Evolutionary conservation across 2,329 filamentous ascomycete species (phyloP).

Genomic region (Hypoxylon sp.): DNA sequence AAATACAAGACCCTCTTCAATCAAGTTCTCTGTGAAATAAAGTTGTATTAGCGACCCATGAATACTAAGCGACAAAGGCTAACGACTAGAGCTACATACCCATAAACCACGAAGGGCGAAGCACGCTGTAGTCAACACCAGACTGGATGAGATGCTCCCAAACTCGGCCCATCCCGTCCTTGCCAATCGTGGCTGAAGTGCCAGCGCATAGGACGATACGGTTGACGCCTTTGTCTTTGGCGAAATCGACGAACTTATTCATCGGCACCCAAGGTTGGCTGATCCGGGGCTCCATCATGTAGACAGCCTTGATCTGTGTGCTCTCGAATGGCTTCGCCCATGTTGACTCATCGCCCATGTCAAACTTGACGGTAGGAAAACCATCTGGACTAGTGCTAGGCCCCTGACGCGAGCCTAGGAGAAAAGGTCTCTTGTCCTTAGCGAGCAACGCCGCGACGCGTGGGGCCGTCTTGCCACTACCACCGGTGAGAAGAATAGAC

Average conservation of each 20-base stretch:
- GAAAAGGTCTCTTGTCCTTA: conserved; percentile 27
- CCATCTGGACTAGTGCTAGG: conserved; percentile 14
- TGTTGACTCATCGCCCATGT: conserved; percentile 32
- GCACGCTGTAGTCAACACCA: conserved; percentile 35
- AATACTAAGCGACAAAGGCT: neutral
- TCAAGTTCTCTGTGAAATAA: conserved; percentile 30
- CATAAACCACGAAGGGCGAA: conserved; percentile 40
- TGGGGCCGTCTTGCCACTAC: conserved; percentile 36
- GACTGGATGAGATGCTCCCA: conserved; percentile 34
- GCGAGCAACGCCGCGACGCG: conserved; percentile 32
- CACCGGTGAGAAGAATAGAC: conserved; percentile 36
- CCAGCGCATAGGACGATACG: conserved; percentile 36
- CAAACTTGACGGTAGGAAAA: conserved; percentile 26
- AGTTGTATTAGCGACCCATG: conserved; percentile 11
- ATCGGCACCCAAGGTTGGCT: conserved; percentile 31
- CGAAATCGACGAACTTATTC: conserved; percentile 36
- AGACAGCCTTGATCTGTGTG: conserved; percentile 26
- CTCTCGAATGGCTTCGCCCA: conserved; percentile 25
- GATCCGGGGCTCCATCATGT: conserved; percentile 35
- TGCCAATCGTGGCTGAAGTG: conserved; percentile 27
- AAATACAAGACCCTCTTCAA: conserved; percentile 25
- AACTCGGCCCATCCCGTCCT: conserved; percentile 37
- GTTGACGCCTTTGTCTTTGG: conserved; percentile 29
- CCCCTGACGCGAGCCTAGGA: conserved; percentile 30
- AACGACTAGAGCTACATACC: conserved; percentile 14